Evolutionary conservation across 176 grass and related monocot genomes (phyloP), one percentile per base, ranked within the genome.

Genomic region (Carex kokanica): DNA sequence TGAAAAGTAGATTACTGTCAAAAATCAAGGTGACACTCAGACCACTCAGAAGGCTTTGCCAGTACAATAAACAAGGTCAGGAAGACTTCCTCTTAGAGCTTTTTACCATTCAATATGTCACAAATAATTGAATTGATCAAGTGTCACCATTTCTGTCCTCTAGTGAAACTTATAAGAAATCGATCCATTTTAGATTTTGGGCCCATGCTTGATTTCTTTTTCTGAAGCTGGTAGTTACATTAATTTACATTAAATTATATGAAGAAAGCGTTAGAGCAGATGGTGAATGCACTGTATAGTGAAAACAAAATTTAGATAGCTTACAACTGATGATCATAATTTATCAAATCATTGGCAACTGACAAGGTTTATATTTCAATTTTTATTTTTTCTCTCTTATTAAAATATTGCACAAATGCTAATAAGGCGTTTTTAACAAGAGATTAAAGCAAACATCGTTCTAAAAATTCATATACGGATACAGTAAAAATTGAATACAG

Each of bases 1-100:
- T 74, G 43, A 74, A 77, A 77, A 56, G 73, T 56, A 17, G 49
- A 77, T 55, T 77, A 56, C 72, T 15, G 72, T 77, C 73, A 31
- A 78, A 32, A 2, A 6, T 18, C 73, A 77, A 77, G 45, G 71
- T 49, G 29, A 36, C 14, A 66, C 12, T 15, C 14, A 11, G 20
- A 74, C 14, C 40, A 74, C n/a, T 24, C 70, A 49, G 51, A 72
- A 73, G 68, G 41, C 3, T 23, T 47, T 3, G 18, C 70, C 54
- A 77, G 49, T 77, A 77, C 49, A 32, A n/a, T n/a, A n/a, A 77
- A 77, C 13, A 24, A 31, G 6, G 13, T 77, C 72, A 23, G 72
- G 31, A 69, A 16, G 23, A 74, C 45, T 53, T 31, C 2, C 43
- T 2, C 3, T 74, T 2, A 27, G 10, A 75, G 6, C 49, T 54